A percentile compares a stretch with the other conserved stretches of the same genome.
phyloP scores from a whole-genome alignment of 2,329 filamentous ascomycete genomes.

The Penicillium aurantiogriseum region DNA sequence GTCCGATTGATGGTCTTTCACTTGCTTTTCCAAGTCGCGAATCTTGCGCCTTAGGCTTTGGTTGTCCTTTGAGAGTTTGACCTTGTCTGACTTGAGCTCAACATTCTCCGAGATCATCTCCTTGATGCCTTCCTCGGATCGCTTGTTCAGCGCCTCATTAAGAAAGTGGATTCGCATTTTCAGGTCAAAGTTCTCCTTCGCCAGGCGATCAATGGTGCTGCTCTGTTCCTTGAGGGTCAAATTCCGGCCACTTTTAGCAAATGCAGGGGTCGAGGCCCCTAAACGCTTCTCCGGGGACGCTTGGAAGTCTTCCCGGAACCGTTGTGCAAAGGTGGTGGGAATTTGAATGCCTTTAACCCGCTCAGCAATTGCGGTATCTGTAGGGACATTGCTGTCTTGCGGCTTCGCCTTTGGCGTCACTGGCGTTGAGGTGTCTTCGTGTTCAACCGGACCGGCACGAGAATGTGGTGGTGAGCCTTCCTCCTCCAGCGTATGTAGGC shows the following conservation, averaged over 20 bases:
- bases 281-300: slow-evolving; percentile 59
- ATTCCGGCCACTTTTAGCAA: slow-evolving; percentile 61
- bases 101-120: slow-evolving; percentile 98
- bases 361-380: slow-evolving; percentile 83
- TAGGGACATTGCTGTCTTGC: slow-evolving; percentile 62
- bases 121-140: slow-evolving; percentile 93
- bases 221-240: slow-evolving; percentile 96
- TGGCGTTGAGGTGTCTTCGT: slow-evolving; percentile 53
- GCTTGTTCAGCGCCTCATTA: slow-evolving; percentile 85
- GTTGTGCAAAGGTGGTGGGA: slow-evolving; percentile 79
- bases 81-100: slow-evolving; percentile 84
- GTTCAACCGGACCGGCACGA: slow-evolving; percentile 37
- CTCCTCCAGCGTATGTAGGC: slow-evolving; percentile 60
- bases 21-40: slow-evolving; percentile 80
- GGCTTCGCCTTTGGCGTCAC: slow-evolving; percentile 69
- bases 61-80: slow-evolving; percentile 87
- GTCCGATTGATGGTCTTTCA: slow-evolving; percentile 55
- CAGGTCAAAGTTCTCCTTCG: slow-evolving; percentile 96
- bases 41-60: slow-evolving; percentile 76
- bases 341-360: slow-evolving; percentile 89
- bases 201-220: slow-evolving; percentile 91
- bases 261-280: slow-evolving; percentile 50
- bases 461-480: slow-evolving; percentile 41
- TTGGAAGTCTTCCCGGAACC: slow-evolving; percentile 73
- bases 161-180: slow-evolving; percentile 98